Conservation (phyloP, 495 filamentous ascomycete species). For the Apodospora peruviana region DNA sequence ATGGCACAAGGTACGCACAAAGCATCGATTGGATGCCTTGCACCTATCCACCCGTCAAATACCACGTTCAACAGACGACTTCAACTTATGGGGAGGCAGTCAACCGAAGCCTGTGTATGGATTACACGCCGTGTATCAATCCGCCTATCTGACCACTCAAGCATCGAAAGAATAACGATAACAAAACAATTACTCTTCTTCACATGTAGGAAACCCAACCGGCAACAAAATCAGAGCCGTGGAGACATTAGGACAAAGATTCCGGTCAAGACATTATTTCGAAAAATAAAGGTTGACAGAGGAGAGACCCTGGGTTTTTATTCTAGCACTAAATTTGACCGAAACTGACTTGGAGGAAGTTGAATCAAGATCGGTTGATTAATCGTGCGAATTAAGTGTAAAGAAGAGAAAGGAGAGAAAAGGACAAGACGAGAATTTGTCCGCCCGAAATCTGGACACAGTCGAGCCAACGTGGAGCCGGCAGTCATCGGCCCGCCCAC, state of each 20-base stretch:
- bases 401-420: slow-evolving; percentile 24
- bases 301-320: background rate
- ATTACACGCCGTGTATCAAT: too few species aligned
- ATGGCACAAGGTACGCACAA: too few species aligned
- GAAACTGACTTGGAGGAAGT: slow-evolving; percentile 35
- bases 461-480: slow-evolving; percentile 7
- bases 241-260: background rate
- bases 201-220: background rate
- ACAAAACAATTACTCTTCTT: too few species aligned
- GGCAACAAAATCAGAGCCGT: background rate
- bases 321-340: slow-evolving; percentile 49
- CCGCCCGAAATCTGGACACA: slow-evolving; percentile 1
- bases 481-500: background rate
- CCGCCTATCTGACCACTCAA: too few species aligned
- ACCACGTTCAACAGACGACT: too few species aligned
- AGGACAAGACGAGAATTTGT: background rate
- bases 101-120: too few species aligned
- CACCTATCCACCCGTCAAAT: too few species aligned
- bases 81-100: too few species aligned
- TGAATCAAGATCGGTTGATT: slow-evolving; percentile 47
- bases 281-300: background rate
- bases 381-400: slow-evolving; percentile 43
- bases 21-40: too few species aligned
- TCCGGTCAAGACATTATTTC: background rate
- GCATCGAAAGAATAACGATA: too few species aligned